phyloP scores from a whole-genome alignment of 768 basidiomycete species.

The Neoboletus brunneissimus region DNA sequence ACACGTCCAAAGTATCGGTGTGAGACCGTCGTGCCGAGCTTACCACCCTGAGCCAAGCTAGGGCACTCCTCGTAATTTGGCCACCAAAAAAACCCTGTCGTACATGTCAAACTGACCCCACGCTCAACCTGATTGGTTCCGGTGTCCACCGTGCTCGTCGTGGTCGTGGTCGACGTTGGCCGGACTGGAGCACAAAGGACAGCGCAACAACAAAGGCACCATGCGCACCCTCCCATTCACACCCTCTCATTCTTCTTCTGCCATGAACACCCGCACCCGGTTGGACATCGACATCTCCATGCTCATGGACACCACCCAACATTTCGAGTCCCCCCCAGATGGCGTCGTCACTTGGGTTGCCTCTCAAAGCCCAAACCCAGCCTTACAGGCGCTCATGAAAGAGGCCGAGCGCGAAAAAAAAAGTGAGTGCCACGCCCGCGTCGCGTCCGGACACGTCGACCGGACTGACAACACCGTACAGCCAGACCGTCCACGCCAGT shows the following conservation, averaged over 20 bases:
- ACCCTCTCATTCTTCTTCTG: not conserved
- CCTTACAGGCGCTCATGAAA: slow-evolving; percentile 21
- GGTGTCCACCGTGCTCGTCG: not conserved
- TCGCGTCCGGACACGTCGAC: slow-evolving; percentile 1
- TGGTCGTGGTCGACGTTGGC: not conserved
- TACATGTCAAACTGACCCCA: not conserved
- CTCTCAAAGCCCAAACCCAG: slow-evolving; percentile 25
- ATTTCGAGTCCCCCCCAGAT: slow-evolving; percentile 5
- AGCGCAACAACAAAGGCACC: not conserved
- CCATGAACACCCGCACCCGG: not conserved
- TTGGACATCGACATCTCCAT: slow-evolving; percentile 1
- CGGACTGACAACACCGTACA: slow-evolving; percentile 1
- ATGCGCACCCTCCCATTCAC: not conserved
- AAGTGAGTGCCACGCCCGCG: slow-evolving; percentile 11
- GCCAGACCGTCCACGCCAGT: slow-evolving; percentile 17
- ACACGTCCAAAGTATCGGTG: too few relatives aligned
- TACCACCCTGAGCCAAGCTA: not conserved
- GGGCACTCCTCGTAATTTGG: too few relatives aligned
- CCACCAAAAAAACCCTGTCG: not conserved
- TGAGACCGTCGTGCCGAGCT: too few relatives aligned
- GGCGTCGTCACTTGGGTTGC: slow-evolving; percentile 27
- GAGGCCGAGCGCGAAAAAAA: slow-evolving; percentile 28
- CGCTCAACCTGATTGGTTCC: not conserved
- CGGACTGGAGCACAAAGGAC: not conserved
- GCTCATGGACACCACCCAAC: slow-evolving; percentile 15